A percentile compares a stretch with the other conserved stretches of the same genome.
These are phyloP conservation scores for Hyparrhenia diplandra DNA, from an alignment of 176 grass and related monocot genomes.

Conservation along the genomic window DNA sequence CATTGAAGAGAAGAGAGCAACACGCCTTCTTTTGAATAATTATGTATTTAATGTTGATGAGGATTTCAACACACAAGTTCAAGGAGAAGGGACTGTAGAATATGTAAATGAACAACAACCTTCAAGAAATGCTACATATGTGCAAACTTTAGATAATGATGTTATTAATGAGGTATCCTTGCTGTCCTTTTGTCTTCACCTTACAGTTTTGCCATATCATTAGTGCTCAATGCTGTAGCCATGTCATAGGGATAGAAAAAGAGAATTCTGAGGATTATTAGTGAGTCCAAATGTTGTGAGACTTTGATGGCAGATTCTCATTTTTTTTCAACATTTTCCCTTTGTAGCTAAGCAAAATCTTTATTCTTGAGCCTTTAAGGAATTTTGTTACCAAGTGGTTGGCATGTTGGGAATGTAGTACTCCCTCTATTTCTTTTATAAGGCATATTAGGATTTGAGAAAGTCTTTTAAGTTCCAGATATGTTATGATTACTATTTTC, in stretches of 20 bases:
- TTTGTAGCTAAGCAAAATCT: background rate
- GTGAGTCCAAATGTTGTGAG: background rate
- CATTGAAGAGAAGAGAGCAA: constrained; percentile 51
- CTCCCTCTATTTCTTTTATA: background rate
- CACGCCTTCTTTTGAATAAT: constrained; percentile 37
- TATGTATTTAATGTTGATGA: constrained; percentile 25
- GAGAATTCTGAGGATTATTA: background rate
- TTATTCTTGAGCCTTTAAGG: background rate
- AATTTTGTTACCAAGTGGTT: background rate
- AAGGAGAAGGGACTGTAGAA: constrained; percentile 23
- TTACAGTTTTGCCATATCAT: background rate
- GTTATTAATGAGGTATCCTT: constrained; percentile 29
- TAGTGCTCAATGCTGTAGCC: background rate
- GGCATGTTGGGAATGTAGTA: background rate
- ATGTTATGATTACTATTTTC: background rate
- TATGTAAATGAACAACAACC: constrained; percentile 14
- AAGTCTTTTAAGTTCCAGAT: background rate
- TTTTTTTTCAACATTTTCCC: background rate
- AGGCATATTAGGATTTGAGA: background rate
- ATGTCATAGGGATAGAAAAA: constrained; percentile 1
- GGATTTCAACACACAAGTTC: constrained; percentile 20
- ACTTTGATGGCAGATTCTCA: background rate
- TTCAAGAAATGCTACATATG: constrained; percentile 20
- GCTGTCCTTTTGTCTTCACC: constrained; percentile 1
- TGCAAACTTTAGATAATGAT: constrained; percentile 7